These are phyloP conservation scores for Suhomyces kunorum DNA, from an alignment of 1,139 yeast species.

Conservation along the genomic window DNA sequence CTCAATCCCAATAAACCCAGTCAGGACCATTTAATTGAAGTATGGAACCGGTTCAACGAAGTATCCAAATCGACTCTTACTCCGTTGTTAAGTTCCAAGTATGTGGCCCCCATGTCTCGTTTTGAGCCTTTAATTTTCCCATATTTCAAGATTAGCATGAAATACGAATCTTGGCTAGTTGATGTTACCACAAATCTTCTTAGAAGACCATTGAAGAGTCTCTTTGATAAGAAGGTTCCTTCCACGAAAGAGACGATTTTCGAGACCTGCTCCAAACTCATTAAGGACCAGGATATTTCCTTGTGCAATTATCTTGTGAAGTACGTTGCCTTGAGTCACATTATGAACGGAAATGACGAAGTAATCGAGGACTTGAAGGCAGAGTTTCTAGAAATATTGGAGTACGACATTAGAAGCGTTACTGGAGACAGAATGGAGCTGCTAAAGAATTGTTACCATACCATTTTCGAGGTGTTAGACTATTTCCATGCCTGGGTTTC, in stretches of 20 bases:
- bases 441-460: constrained; percentile 63
- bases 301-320: constrained; percentile 77
- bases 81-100: constrained; percentile 75
- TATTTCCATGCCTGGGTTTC: constrained; percentile 79
- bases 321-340: constrained; percentile 69
- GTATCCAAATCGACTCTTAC: constrained; percentile 72
- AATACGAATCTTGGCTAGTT: constrained; percentile 64
- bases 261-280: constrained; percentile 62
- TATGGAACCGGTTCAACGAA: constrained; percentile 68
- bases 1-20: constrained; percentile 14
- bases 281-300: constrained; percentile 71
- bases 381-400: constrained; percentile 63
- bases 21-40: constrained; percentile 25
- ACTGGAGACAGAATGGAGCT: constrained; percentile 58
- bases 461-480: constrained; percentile 78
- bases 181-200: constrained; percentile 67
- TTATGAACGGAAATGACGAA: constrained; percentile 51
- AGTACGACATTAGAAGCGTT: constrained; percentile 41
- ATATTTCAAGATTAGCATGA: constrained; percentile 36
- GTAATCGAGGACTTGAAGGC: constrained; percentile 47
- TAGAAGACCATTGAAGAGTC: constrained; percentile 35
- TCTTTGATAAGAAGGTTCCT: constrained; percentile 12
- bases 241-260: constrained; percentile 47
- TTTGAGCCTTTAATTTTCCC: constrained; percentile 38
- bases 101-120: constrained; percentile 56